phyloP scores from a whole-genome alignment of 108 stramenopile species.

The Nitzschia sp. region DNA sequence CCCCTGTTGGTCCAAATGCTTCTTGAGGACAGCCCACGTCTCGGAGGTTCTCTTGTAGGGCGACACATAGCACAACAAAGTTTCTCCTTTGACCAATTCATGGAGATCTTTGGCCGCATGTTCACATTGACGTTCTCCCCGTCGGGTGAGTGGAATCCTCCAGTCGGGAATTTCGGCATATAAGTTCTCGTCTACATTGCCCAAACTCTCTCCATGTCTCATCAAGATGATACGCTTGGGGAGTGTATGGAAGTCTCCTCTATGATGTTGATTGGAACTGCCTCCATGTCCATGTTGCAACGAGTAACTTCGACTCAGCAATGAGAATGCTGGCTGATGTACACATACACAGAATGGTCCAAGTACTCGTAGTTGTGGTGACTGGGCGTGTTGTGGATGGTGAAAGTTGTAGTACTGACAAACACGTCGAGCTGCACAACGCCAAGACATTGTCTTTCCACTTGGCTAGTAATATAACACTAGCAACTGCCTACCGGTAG shows the following conservation, averaged over 20 bases:
- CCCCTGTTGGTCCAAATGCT: slow-evolving; percentile 14
- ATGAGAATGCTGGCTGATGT: no score
- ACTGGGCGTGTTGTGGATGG: no score
- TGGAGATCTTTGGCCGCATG: slow-evolving; percentile 29
- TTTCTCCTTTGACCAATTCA: slow-evolving; percentile 29
- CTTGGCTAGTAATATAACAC: no score
- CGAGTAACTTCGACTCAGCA: no score
- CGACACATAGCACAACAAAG: slow-evolving; percentile 37
- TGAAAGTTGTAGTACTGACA: no score
- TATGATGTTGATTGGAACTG: no score
- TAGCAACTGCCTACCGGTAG: no score
- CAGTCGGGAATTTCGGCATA: slow-evolving; percentile 75
- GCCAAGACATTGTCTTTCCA: no score
- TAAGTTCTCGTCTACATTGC: slow-evolving; percentile 69
- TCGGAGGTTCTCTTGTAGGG: slow-evolving; percentile 61
- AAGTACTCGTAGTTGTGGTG: no score
- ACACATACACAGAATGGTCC: no score
- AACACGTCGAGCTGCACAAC: no score
- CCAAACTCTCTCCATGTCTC: slow-evolving; percentile 72
- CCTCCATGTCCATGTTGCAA: no score
- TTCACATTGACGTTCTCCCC: slow-evolving; percentile 33
- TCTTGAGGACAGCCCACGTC: slow-evolving; percentile 34
- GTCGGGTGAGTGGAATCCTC: slow-evolving; percentile 60
- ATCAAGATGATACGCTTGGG: slow-evolving; percentile 69
- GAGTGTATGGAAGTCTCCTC: slow-evolving; percentile 5